phyloP scores from a whole-genome alignment of 1,284 basidiomycete species.

The Leucoagaricus sp. region DNA sequence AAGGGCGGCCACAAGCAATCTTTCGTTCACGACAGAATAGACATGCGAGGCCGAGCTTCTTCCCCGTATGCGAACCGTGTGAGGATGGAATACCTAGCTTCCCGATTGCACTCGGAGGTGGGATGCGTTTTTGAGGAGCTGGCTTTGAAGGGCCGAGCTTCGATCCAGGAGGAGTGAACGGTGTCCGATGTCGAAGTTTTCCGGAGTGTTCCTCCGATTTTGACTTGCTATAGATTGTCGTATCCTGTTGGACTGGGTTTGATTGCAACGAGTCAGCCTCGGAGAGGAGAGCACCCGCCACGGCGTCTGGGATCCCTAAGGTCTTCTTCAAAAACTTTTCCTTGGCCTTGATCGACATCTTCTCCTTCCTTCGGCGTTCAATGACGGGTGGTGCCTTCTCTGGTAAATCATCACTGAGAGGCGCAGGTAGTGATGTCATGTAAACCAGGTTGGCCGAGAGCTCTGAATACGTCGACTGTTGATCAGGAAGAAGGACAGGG shows the following conservation, averaged over 20 bases:
- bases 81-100: neutral
- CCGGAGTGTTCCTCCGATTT: no score
- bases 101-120: slow-evolving; percentile 1
- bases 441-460: slow-evolving; percentile 11
- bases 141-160: neutral
- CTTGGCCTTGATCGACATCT: neutral
- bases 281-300: neutral
- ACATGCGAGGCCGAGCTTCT: slow-evolving; percentile 34
- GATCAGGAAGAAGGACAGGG: neutral
- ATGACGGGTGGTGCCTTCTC: neutral
- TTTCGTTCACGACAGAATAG: slow-evolving; percentile 38
- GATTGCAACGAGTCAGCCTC: neutral
- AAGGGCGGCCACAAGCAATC: slow-evolving; percentile 37
- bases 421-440: neutral
- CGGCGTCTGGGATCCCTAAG: neutral
- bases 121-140: slow-evolving; percentile 4
- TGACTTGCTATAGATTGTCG: no score
- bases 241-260: no score
- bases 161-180: neutral
- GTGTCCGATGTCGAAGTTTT: no score
- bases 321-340: neutral
- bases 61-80: no score
- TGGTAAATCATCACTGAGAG: neutral
- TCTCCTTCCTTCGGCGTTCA: slow-evolving; percentile 6
- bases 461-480: slow-evolving; percentile 15